Evolutionary conservation across 1,284 basidiomycete species (phyloP).

Genomic region (Boletus sp.): DNA sequence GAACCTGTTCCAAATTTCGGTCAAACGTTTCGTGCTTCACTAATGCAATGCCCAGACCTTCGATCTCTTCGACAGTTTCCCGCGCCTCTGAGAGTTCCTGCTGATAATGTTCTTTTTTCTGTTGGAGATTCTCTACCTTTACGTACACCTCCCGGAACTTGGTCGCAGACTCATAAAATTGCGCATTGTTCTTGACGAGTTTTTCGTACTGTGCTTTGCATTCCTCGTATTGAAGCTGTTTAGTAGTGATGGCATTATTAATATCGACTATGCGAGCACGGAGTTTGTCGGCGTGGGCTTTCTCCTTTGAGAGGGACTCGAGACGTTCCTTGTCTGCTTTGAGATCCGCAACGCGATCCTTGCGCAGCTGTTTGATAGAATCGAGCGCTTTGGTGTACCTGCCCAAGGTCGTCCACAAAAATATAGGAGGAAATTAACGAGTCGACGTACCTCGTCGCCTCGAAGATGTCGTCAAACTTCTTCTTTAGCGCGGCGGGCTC

Average conservation of each 20-base stretch:
- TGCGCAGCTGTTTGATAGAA: conserved; percentile 87
- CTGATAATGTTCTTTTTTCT: conserved; percentile 60
- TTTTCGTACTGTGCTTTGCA: conserved; percentile 68
- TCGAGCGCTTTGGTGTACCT: conserved; percentile 98
- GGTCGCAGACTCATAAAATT: conserved; percentile 82
- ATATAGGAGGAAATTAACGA: not conserved
- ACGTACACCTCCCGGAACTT: conserved; percentile 87
- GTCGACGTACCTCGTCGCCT: conserved; percentile 82
- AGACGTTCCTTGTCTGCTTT: conserved; percentile 94
- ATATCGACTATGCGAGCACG: conserved; percentile 70
- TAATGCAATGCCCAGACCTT: conserved; percentile 50
- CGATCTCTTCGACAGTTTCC: conserved; percentile 71
- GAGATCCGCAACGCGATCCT: conserved; percentile 88
- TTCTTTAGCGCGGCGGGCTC: conserved; percentile 94
- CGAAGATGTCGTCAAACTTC: conserved; percentile 99
- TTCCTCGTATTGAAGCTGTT: conserved; percentile 77
- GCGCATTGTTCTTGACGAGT: conserved; percentile 75
- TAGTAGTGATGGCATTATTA: conserved; percentile 64
- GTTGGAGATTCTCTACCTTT: conserved; percentile 69
- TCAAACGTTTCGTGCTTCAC: not conserved
- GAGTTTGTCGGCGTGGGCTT: conserved; percentile 85
- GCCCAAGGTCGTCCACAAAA: not conserved
- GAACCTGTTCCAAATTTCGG: conserved; percentile 53
- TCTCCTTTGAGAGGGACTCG: conserved; percentile 81
- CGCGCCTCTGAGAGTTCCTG: conserved; percentile 66